Evolutionary conservation across 108 stramenopile species (phyloP).

Genomic region (Discostella pseudostelligera): DNA sequence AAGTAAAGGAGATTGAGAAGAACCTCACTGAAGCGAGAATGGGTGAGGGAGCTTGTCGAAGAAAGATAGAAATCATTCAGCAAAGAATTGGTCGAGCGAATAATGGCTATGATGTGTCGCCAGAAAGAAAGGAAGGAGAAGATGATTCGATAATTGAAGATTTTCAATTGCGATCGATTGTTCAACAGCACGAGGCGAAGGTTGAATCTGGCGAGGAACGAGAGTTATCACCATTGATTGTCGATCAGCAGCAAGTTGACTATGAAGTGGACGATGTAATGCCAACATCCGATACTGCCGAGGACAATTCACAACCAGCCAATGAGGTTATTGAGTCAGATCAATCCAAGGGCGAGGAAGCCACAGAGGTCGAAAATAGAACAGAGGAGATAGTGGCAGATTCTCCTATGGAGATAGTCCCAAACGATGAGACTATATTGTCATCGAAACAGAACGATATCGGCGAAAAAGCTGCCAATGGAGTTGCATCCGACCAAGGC

Average conservation of each 20-base stretch:
- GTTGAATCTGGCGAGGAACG: not conserved
- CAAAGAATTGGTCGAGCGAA: slow-evolving; percentile 5
- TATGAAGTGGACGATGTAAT: not conserved
- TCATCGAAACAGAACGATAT: no score
- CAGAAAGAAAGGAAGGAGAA: slow-evolving; percentile 1
- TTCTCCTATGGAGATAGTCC: not conserved
- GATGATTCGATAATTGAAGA: slow-evolving; percentile 20
- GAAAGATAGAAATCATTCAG: slow-evolving; percentile 63
- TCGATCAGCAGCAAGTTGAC: not conserved
- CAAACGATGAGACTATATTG: not conserved
- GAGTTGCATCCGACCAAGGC: not conserved
- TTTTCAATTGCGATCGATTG: slow-evolving; percentile 29
- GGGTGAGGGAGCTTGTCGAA: slow-evolving; percentile 53
- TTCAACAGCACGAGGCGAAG: slow-evolving; percentile 12
- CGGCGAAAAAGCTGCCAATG: not conserved
- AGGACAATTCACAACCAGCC: not conserved
- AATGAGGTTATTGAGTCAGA: not conserved
- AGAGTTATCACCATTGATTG: not conserved
- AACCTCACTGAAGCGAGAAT: slow-evolving; percentile 50
- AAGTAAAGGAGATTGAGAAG: slow-evolving; percentile 66
- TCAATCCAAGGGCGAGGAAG: not conserved
- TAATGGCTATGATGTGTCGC: not conserved
- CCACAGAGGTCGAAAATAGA: not conserved
- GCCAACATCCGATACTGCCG: not conserved
- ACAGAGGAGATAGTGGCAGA: not conserved